Evolutionary conservation across 2,329 filamentous ascomycete genomes (phyloP).

Genomic region (Claviceps purpurea): DNA sequence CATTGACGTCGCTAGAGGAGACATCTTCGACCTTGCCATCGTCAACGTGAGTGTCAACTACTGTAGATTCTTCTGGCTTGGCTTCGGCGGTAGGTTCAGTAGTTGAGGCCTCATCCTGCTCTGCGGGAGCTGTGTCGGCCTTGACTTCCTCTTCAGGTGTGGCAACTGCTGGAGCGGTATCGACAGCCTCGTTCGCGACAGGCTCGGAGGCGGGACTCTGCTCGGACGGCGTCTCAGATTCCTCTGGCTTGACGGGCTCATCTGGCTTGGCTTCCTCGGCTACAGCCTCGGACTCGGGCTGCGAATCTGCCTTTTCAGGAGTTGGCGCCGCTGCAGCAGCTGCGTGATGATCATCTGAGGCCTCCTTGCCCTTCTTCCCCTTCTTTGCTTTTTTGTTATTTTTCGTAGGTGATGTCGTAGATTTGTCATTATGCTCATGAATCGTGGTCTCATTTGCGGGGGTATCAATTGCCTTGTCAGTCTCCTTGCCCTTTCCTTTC

Average conservation of each 20-base stretch:
- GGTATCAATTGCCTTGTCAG: conserved; percentile 3
- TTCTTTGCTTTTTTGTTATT: conserved; percentile 15
- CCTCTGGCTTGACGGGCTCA: background rate
- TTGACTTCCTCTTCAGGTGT: background rate
- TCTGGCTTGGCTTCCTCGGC: conserved; percentile 2
- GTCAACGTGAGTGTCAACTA: background rate
- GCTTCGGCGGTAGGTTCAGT: background rate
- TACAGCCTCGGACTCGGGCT: conserved; percentile 7
- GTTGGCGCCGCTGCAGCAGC: background rate
- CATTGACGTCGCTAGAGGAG: background rate
- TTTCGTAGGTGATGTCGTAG: conserved; percentile 10
- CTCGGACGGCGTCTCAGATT: background rate
- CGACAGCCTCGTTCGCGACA: background rate
- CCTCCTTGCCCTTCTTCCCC: conserved; percentile 9
- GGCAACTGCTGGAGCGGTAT: background rate
- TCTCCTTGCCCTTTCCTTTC: conserved; percentile 10
- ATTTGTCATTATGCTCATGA: conserved; percentile 7
- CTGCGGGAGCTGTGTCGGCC: background rate
- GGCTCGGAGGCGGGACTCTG: background rate
- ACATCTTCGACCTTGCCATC: background rate
- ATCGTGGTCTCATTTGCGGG: conserved; percentile 7
- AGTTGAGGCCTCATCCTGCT: background rate
- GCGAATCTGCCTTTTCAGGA: background rate
- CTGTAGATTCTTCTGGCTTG: background rate
- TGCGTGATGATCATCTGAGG: background rate